Percentiles rank a stretch among this genome's conserved stretches.
phyloP scores from a whole-genome alignment of 2,329 filamentous ascomycete genomes.

The Didymella pomorum region DNA sequence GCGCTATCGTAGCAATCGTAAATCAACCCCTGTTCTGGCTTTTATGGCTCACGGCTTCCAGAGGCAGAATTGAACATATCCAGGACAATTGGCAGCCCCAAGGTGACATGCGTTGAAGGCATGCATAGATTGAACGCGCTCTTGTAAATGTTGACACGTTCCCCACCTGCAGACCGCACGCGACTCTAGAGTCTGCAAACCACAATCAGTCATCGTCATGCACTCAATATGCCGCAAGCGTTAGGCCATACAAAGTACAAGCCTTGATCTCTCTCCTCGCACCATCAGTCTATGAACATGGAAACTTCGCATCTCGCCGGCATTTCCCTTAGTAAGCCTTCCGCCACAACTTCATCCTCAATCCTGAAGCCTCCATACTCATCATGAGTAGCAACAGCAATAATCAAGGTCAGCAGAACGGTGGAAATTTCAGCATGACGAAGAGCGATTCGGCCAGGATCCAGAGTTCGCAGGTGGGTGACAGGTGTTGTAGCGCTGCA shows the following conservation, averaged over 20 bases:
- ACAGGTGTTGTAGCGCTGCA: not conserved
- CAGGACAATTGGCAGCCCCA: too few species aligned
- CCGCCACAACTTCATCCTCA: not conserved
- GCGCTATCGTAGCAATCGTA: not conserved
- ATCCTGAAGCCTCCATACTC: not conserved
- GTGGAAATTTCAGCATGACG: not conserved
- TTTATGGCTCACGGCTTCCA: too few species aligned
- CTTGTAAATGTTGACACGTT: too few species aligned
- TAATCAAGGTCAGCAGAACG: not conserved
- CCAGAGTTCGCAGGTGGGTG: slow-evolving; percentile 1
- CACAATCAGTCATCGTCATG: not conserved
- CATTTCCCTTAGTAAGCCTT: not conserved
- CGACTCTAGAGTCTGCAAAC: not conserved
- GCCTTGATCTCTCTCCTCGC: not conserved
- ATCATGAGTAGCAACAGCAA: not conserved
- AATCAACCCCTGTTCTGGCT: too few species aligned
- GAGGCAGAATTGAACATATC: too few species aligned
- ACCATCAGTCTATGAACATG: not conserved
- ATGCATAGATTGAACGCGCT: too few species aligned
- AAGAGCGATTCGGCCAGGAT: slow-evolving; percentile 3
- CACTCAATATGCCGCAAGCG: not conserved
- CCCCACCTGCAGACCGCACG: not conserved
- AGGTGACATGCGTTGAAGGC: too few species aligned
- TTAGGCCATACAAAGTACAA: not conserved
- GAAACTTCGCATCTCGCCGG: not conserved